phyloP scores from a whole-genome alignment of 2,329 filamentous ascomycete genomes.

The Aspergillus hortae region DNA sequence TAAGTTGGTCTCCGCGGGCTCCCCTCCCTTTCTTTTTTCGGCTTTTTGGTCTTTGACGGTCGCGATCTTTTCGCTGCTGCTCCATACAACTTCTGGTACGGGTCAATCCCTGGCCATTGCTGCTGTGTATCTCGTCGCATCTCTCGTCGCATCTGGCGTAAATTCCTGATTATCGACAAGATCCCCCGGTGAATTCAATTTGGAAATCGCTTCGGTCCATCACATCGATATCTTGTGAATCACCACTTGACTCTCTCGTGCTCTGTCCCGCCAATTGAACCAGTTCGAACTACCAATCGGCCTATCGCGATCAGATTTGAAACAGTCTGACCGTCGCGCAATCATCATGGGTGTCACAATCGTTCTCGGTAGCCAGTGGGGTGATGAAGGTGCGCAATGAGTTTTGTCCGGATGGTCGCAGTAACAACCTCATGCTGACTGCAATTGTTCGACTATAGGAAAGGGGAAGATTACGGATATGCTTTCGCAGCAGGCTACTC shows the following conservation, averaged over 20 bases:
- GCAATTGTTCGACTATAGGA: conserved; percentile 24
- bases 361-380: conserved; percentile 47
- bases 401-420: not conserved
- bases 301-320: not conserved
- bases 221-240: no score
- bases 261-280: not conserved
- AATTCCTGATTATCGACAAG: not conserved
- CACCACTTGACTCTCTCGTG: not conserved
- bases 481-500: conserved; percentile 41
- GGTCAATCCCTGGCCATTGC: conserved; percentile 7
- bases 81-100: conserved; percentile 15
- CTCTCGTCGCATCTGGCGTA: conserved; percentile 1
- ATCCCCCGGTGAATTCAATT: no score
- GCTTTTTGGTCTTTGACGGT: conserved; percentile 27
- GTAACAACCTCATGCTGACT: conserved; percentile 4
- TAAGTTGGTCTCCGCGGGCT: conserved; percentile 12
- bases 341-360: conserved; percentile 37
- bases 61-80: conserved; percentile 24
- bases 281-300: not conserved
- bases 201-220: no score
- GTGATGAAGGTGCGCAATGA: conserved; percentile 41
- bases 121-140: not conserved
- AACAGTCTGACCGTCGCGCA: not conserved
- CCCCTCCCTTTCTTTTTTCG: conserved; percentile 20
- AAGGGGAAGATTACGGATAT: conserved; percentile 50